Percentiles rank a stretch among this genome's conserved stretches.
Conservation (phyloP, 306 rosid species). For the Arachis hypogaea region DNA sequence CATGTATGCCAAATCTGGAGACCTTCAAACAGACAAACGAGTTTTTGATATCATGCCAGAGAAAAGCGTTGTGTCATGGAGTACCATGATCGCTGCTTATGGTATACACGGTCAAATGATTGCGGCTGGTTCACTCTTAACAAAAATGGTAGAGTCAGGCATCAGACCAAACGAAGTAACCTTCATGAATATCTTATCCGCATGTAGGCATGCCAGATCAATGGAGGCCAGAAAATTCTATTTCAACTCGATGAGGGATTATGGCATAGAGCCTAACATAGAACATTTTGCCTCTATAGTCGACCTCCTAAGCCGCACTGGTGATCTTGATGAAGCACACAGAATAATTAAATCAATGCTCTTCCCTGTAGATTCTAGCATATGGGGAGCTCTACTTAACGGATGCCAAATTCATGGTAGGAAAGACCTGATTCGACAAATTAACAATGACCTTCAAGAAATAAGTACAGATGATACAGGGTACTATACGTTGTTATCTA, state of each 20-base stretch:
- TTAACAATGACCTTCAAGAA: constrained; percentile 52
- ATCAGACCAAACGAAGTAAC: constrained; percentile 76
- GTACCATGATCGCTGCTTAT: constrained; percentile 79
- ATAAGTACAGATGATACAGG: constrained; percentile 78
- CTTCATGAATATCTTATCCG: constrained; percentile 85
- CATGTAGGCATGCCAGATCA: constrained; percentile 88
- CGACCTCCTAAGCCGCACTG: constrained; percentile 90
- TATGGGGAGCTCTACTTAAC: constrained; percentile 84
- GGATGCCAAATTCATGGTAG: constrained; percentile 85
- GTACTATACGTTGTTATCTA: constrained; percentile 82
- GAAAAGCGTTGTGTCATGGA: constrained; percentile 87
- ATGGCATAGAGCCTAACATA: constrained; percentile 63
- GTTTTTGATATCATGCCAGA: constrained; percentile 67
- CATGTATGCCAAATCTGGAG: constrained; percentile 92
- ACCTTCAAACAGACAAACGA: constrained; percentile 60
- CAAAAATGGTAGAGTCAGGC: constrained; percentile 59
- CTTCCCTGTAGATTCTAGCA: constrained; percentile 64
- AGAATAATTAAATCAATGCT: constrained; percentile 62
- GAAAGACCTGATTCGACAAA: constrained; percentile 62
- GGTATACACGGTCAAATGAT: constrained; percentile 74
- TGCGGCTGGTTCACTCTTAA: constrained; percentile 63
- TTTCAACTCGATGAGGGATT: constrained; percentile 63
- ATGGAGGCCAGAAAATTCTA: constrained; percentile 70
- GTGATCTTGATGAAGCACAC: constrained; percentile 74
- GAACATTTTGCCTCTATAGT: constrained; percentile 72